Evolutionary conservation across 305 asterid genomes (phyloP), one percentile per base, ranked within the genome.

Genomic region (Fraxinus dipetala): DNA sequence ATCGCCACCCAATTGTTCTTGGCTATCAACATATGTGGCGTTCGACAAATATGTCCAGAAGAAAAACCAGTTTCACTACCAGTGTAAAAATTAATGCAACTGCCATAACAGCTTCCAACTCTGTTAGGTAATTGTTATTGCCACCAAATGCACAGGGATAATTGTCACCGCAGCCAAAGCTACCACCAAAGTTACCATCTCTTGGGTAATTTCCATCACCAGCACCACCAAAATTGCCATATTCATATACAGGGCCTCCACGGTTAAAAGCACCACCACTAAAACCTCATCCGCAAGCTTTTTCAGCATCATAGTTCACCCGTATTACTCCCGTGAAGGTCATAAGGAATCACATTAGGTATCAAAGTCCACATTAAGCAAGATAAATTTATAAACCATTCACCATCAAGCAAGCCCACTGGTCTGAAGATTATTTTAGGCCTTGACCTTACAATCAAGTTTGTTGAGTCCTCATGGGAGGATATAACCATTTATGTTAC

Each of bases 291-390:
- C 76, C 81, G 54, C 92, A 93, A 76, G 93, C 85, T 86, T 36
- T 92, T 36, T 93, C 98, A n/a, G 91, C 89, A 16, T 98, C 98
- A 84, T 84, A 85, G 77, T 91, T 95, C 88, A 91, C 98, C 88
- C 91, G 90, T 76, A 95, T 65, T 32, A 67, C 85, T 61, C 98
- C 87, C 98, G 40, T 93, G 95, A 40, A 95, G 92, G 61, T 92
- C 98, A 97, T 95, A 84, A 75, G 76, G 80, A 83, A 40, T 32
- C 20, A 30, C 22, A 31, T 26, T 54, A 83, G 77, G 40, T 48
- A 3, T 72, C 18, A 77, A 32, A 51, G 72, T 38, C 20, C 32
- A 30, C 32, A 30, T 30, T 30, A 4, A 30, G 32, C 32, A 30
- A 30, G 32, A 30, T 30, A 30, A 30, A 0, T 30, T 2, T 30